A percentile compares a stretch with the other conserved stretches of the same genome.
These are phyloP conservation scores for Pouteria campechiana DNA, from an alignment of 179 eudicot species.

Conservation along the genomic window DNA sequence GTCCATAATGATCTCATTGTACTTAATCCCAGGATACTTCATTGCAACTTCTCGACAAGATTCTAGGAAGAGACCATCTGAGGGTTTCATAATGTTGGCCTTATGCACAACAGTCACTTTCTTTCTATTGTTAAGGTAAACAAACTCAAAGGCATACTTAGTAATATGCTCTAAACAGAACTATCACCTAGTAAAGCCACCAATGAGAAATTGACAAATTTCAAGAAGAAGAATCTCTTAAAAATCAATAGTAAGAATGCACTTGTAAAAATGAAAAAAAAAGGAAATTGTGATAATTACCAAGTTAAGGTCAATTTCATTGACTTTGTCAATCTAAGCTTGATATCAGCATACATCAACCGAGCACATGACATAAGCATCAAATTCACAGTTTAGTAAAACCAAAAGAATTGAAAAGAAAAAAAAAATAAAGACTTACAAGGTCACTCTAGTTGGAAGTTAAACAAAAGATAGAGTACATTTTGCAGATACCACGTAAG, in stretches of 20 bases:
- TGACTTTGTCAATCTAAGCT: too few relatives aligned
- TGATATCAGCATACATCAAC: too few relatives aligned
- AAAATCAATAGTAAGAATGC: background rate
- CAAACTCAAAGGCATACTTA: slow-evolving; percentile 84
- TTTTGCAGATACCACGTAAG: too few relatives aligned
- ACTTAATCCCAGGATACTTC: slow-evolving; percentile 66
- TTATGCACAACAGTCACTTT: slow-evolving; percentile 90
- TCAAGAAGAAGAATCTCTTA: too few relatives aligned
- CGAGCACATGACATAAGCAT: too few relatives aligned
- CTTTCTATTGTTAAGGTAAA: slow-evolving; percentile 81
- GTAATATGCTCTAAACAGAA: slow-evolving; percentile 93
- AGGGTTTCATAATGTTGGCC: slow-evolving; percentile 92
- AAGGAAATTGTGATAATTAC: too few relatives aligned
- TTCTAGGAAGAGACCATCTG: slow-evolving; percentile 87
- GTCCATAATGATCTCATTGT: slow-evolving; percentile 82
- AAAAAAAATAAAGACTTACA: too few relatives aligned
- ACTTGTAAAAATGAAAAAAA: background rate
- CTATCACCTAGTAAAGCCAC: slow-evolving; percentile 56
- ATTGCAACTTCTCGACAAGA: slow-evolving; percentile 73
- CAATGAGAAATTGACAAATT: slow-evolving; percentile 9
- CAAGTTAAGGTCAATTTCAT: too few relatives aligned
- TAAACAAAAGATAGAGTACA: too few relatives aligned
- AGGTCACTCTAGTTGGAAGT: too few relatives aligned
- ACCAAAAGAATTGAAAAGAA: too few relatives aligned
- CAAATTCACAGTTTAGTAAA: too few relatives aligned